Conservation (phyloP, 257 asterid species). For the Anisodus acutangulus region DNA sequence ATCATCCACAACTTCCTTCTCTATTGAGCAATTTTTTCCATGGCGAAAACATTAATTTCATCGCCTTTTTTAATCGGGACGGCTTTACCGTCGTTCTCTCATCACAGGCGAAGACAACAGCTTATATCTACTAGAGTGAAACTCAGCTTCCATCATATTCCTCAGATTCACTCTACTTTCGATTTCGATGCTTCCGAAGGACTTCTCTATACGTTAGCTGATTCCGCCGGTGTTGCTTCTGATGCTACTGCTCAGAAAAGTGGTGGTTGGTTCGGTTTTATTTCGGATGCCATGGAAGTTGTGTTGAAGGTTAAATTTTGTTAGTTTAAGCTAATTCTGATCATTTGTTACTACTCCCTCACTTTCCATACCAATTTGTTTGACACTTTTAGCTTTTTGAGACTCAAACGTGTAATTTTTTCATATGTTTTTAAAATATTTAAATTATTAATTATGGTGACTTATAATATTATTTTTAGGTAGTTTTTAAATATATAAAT, state of each 20-base stretch:
- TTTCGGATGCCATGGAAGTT: conserved; percentile 95
- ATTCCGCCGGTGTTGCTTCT: conserved; percentile 71
- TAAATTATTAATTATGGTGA: too few relatives aligned
- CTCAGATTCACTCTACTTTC: conserved; percentile 52
- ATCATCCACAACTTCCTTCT: conserved; percentile 32
- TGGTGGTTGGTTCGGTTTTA: conserved; percentile 96
- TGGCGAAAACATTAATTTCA: conserved; percentile 94
- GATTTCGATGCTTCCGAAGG: conserved; percentile 70
- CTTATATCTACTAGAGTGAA: conserved; percentile 60
- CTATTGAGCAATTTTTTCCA: conserved; percentile 31
- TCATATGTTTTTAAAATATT: too few relatives aligned
- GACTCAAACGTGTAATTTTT: too few relatives aligned
- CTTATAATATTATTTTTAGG: too few relatives aligned
- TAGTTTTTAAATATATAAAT: too few relatives aligned
- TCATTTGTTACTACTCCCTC: not conserved
- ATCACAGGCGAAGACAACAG: conserved; percentile 47
- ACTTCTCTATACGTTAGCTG: conserved; percentile 84
- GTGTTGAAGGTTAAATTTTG: conserved; percentile 69
- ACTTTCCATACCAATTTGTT: too few relatives aligned
- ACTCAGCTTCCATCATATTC: conserved; percentile 72
- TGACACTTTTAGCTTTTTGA: too few relatives aligned
- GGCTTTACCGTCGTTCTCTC: conserved; percentile 57
- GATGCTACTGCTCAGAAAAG: conserved; percentile 64
- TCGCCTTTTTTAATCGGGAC: conserved; percentile 69
- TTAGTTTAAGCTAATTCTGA: too few relatives aligned